Conservation (phyloP, 257 asterid species). For the Coffea eugenioides region DNA sequence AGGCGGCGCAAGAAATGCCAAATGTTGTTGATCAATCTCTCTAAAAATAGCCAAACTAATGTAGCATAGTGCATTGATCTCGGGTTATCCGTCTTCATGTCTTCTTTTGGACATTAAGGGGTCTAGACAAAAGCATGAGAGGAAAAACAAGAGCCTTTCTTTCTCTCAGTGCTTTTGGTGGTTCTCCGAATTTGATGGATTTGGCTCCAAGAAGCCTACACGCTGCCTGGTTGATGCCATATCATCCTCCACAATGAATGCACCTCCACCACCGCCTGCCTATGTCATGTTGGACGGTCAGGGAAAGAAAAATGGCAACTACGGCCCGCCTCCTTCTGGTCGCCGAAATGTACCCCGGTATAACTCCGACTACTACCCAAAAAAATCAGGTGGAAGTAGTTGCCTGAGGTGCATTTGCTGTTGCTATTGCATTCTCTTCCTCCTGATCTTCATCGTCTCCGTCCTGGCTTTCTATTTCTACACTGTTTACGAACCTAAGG, state of each 20-base stretch:
- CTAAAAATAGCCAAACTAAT: slow-evolving; percentile 16
- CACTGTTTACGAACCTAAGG: slow-evolving; percentile 29
- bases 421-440: slow-evolving; percentile 39
- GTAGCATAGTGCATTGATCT: slow-evolving; percentile 9
- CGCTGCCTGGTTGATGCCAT: background rate
- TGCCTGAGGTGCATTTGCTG: slow-evolving; percentile 45
- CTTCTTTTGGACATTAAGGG: background rate
- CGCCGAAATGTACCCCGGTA: slow-evolving; percentile 40
- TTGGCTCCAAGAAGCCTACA: background rate
- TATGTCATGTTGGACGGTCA: slow-evolving; percentile 29
- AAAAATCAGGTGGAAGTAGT: slow-evolving; percentile 3
- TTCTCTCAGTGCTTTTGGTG: background rate
- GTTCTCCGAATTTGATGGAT: slow-evolving; percentile 5
- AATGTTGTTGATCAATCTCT: background rate
- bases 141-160: slow-evolving; percentile 13
- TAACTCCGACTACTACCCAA: slow-evolving; percentile 10
- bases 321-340: slow-evolving; percentile 25
- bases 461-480: slow-evolving; percentile 19
- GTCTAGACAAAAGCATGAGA: slow-evolving; percentile 4
- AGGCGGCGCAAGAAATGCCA: background rate
- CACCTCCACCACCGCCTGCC: slow-evolving; percentile 38
- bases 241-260: slow-evolving; percentile 22
- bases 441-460: slow-evolving; percentile 26
- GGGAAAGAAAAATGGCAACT: slow-evolving; percentile 14
- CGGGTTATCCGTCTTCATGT: background rate